Evolutionary conservation across 2,329 filamentous ascomycete genomes (phyloP).

Genomic region (Aspergillus japonicus): DNA sequence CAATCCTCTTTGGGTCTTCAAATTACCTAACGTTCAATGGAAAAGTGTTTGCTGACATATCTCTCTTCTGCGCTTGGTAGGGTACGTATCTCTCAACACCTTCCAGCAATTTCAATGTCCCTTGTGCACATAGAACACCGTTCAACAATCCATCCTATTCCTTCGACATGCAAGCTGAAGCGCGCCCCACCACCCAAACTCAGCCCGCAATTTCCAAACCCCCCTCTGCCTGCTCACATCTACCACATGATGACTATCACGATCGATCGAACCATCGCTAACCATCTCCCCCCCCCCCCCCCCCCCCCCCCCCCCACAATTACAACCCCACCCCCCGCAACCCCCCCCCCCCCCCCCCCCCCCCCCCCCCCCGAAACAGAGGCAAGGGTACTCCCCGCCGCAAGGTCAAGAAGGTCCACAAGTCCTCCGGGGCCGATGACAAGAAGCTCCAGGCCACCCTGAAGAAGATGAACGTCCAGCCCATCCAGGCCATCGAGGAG

Average conservation of each 20-base stretch:
- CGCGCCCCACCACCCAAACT: not conserved
- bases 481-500: constrained; percentile 99
- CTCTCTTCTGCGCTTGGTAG: constrained; percentile 4
- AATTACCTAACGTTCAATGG: not conserved
- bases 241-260: not conserved
- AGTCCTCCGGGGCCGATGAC: constrained; percentile 90
- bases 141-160: not conserved
- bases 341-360: too few species aligned
- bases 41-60: constrained; percentile 5
- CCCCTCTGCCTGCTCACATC: not conserved
- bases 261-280: not conserved
- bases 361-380: constrained; percentile 47
- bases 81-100: constrained; percentile 11
- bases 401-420: constrained; percentile 97
- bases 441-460: constrained; percentile 97
- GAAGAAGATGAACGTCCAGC: constrained; percentile 99
- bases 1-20: not conserved
- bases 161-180: not conserved
- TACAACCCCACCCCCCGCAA: too few species aligned
- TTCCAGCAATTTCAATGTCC: not conserved
- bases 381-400: constrained; percentile 97
- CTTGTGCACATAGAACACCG: not conserved
- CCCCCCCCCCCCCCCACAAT: too few species aligned
- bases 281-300: not conserved
- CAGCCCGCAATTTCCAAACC: not conserved